These are phyloP conservation scores for Leishmania tarentolae DNA, from an alignment of 208 protist genomes.

Conservation along the genomic window DNA sequence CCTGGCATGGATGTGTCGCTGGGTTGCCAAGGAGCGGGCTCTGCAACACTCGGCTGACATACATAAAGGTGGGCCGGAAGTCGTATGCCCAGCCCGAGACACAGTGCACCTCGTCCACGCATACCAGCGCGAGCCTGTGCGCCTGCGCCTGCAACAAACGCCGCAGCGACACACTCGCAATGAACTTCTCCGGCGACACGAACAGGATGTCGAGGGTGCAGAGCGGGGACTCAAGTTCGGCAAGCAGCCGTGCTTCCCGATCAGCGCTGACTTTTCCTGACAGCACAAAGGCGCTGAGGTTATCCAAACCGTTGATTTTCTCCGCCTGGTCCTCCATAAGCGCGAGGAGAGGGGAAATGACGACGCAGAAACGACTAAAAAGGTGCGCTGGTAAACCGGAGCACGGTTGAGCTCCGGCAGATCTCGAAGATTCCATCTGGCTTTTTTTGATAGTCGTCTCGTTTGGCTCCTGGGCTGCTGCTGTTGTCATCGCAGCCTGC, in stretches of 20 bases:
- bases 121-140: conserved; percentile 79
- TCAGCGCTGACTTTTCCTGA: conserved; percentile 49
- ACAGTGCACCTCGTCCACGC: conserved; percentile 97
- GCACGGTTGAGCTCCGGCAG: neutral
- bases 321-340: conserved; percentile 96
- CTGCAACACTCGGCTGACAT: conserved; percentile 63
- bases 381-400: conserved; percentile 7
- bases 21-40: conserved; percentile 23
- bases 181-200: conserved; percentile 80
- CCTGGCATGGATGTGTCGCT: neutral
- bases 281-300: conserved; percentile 59
- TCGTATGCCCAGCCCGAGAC: conserved; percentile 97
- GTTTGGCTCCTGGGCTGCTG: neutral
- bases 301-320: conserved; percentile 38
- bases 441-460: neutral
- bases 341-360: conserved; percentile 96
- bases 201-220: conserved; percentile 85
- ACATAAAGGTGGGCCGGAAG: conserved; percentile 91
- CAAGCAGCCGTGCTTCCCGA: conserved; percentile 45
- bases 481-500: neutral
- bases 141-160: conserved; percentile 35
- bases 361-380: conserved; percentile 66
- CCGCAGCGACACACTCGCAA: conserved; percentile 54
- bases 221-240: conserved; percentile 39
- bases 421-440: neutral